Evolutionary conservation across 1,284 basidiomycete species (phyloP).

Genomic region (Malassezia equina): DNA sequence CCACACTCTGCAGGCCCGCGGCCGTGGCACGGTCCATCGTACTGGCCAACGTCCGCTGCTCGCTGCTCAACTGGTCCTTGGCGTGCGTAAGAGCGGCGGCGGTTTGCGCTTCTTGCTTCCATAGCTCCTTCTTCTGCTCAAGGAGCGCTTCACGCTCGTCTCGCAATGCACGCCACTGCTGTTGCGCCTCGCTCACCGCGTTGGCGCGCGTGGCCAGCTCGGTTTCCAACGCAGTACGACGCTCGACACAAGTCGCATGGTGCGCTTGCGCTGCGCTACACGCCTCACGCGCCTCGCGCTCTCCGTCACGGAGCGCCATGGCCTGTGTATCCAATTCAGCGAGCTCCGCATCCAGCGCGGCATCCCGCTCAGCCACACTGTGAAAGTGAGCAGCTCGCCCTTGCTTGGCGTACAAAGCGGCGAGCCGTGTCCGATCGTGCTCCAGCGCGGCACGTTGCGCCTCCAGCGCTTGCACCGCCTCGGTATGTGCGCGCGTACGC

Average conservation of each 20-base stretch:
- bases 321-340: slow-evolving; percentile 22
- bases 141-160: slow-evolving; percentile 46
- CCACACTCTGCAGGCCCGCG: slow-evolving; percentile 71
- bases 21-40: slow-evolving; percentile 91
- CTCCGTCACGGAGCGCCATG: slow-evolving; percentile 20
- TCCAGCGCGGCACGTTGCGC: slow-evolving; percentile 23
- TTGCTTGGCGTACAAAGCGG: slow-evolving; percentile 38
- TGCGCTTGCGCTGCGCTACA: slow-evolving; percentile 50
- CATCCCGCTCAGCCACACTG: slow-evolving; percentile 34
- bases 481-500: slow-evolving; percentile 61
- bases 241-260: slow-evolving; percentile 60
- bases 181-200: slow-evolving; percentile 21
- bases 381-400: slow-evolving; percentile 38
- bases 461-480: slow-evolving; percentile 51
- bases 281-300: slow-evolving; percentile 18
- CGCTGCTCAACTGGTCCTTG: slow-evolving; percentile 65
- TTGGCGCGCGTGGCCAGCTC: slow-evolving; percentile 55
- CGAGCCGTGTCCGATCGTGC: slow-evolving; percentile 30
- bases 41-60: slow-evolving; percentile 67
- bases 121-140: slow-evolving; percentile 53
- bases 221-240: slow-evolving; percentile 52
- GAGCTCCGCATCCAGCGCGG: slow-evolving; percentile 32
- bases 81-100: slow-evolving; percentile 68
- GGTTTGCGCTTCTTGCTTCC: slow-evolving; percentile 63
- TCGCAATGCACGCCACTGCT: slow-evolving; percentile 27